Evolutionary conservation across 495 filamentous ascomycete genomes (phyloP), one percentile per base, ranked within the genome.

Genomic region (Talaromyces nanjingensis): DNA sequence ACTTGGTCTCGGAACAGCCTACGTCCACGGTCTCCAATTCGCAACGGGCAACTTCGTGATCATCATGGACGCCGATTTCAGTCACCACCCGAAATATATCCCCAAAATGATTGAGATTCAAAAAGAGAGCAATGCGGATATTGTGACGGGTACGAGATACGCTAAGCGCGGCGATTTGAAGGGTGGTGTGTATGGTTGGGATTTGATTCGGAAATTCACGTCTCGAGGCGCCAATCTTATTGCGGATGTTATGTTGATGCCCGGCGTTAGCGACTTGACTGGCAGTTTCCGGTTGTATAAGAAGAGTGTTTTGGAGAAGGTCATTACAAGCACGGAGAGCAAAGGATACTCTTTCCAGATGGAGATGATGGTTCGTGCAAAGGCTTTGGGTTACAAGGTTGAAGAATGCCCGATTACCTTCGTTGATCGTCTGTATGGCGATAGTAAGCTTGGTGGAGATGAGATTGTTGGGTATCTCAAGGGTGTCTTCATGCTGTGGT

Each of bases 11-110:
- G 94, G 94, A 63, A 98, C 94, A 2, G 94, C 96, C 9, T 98
- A 98, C 79, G 90, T 98, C 52, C 93, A 98, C 74, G 94, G 94
- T 47, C 82, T 98, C 60, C 82, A 93, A 71, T 96, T 87, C 72
- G 88, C 81, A 39, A 91, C 86, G 24, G 94, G 94, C 66, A 97
- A 92, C 82, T 98, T 85, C 75, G 89, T 98, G 64, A 91, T 98
- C 81, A 98, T 98, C 82, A 98, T 98, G 94, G 94, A 98, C 80
- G 94, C 94, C 76, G 94, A 98, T 77, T 98, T 98, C 86, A 90
- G 86, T 71, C 96, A 98, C 81, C 94, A 98, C 78, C 92, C 92
- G 71, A 96, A 96, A 79, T 97, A 96, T 83, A 91, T 97, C 72
- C 85, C 90, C 62, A 79, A 88, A 69, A 96, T 97, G 91, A 91